A percentile compares a stretch with the other conserved stretches of the same genome.
These are phyloP conservation scores for Cytidiella melzeri DNA, from an alignment of 768 basidiomycete species.

Conservation along the genomic window DNA sequence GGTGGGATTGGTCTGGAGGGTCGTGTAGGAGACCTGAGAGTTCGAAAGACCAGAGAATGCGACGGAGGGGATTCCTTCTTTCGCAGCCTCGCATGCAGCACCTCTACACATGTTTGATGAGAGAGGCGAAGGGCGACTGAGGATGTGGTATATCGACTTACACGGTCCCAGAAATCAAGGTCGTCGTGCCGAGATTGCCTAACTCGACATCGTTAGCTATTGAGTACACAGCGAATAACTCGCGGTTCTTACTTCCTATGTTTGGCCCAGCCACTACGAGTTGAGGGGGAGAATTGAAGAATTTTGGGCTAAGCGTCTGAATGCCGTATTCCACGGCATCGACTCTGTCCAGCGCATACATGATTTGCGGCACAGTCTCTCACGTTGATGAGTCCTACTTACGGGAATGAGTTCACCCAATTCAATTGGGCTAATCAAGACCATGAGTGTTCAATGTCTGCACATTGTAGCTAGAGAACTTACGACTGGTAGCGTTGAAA, in stretches of 20 bases:
- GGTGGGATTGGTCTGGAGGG: constrained; percentile 31
- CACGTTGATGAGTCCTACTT: constrained; percentile 1
- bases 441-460: neutral
- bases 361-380: neutral
- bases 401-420: constrained; percentile 40
- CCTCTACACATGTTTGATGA: constrained; percentile 26
- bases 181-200: constrained; percentile 19
- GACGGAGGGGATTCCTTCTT: constrained; percentile 42
- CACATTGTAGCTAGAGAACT: constrained; percentile 8
- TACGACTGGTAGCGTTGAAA: constrained; percentile 34
- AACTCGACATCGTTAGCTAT: neutral
- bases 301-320: constrained; percentile 37
- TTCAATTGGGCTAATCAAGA: constrained; percentile 28
- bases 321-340: constrained; percentile 32
- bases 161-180: constrained; percentile 24
- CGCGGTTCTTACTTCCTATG: neutral
- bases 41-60: constrained; percentile 40
- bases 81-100: constrained; percentile 42
- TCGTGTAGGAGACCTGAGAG: constrained; percentile 43
- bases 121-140: too few relatives aligned
- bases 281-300: constrained; percentile 34
- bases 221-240: neutral
- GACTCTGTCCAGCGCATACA: neutral
- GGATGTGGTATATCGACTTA: constrained; percentile 12
- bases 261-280: constrained; percentile 44